A percentile compares a stretch with the other conserved stretches of the same genome.
Conservation (phyloP, 768 basidiomycete genomes). For the Serendipita sp. region DNA sequence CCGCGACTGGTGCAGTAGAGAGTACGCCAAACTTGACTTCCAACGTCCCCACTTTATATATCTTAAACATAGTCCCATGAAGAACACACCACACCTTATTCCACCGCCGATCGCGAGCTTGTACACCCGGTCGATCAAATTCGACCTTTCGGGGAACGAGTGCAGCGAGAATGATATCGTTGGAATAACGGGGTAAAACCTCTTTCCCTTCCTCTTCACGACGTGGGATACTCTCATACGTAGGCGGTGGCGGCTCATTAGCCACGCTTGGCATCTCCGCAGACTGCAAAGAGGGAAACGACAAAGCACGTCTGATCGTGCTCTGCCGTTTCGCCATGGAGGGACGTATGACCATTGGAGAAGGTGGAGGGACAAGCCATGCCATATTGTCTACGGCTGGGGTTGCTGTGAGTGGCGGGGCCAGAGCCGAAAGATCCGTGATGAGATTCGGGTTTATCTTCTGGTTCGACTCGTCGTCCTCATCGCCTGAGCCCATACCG, state of each 20-base stretch:
- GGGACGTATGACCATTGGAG: conserved; percentile 4
- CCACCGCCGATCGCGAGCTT: conserved; percentile 87
- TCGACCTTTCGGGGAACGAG: conserved; percentile 87
- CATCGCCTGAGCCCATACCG: not conserved
- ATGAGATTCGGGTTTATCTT: not conserved
- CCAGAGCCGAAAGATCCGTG: not conserved
- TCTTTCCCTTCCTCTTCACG: conserved; percentile 67
- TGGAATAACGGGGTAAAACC: conserved; percentile 62
- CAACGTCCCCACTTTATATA: conserved; percentile 35
- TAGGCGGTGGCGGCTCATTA: conserved; percentile 17
- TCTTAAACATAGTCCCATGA: conserved; percentile 76
- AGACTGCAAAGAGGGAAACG: not conserved
- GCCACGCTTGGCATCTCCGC: conserved; percentile 6
- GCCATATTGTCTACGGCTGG: not conserved
- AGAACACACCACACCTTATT: conserved; percentile 71
- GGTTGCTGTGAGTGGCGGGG: conserved; percentile 4
- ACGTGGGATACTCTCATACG: conserved; percentile 19
- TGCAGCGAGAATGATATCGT: conserved; percentile 62
- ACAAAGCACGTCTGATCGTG: conserved; percentile 47
- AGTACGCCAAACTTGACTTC: conserved; percentile 5
- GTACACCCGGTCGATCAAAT: conserved; percentile 67
- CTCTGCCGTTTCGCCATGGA: conserved; percentile 35
- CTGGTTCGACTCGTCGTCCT: conserved; percentile 7
- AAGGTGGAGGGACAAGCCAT: not conserved
- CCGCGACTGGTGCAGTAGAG: conserved; percentile 12